These are phyloP conservation scores for Ophiocordyceps unilateralis DNA, from an alignment of 2,329 filamentous ascomycete species.

Conservation along the genomic window DNA sequence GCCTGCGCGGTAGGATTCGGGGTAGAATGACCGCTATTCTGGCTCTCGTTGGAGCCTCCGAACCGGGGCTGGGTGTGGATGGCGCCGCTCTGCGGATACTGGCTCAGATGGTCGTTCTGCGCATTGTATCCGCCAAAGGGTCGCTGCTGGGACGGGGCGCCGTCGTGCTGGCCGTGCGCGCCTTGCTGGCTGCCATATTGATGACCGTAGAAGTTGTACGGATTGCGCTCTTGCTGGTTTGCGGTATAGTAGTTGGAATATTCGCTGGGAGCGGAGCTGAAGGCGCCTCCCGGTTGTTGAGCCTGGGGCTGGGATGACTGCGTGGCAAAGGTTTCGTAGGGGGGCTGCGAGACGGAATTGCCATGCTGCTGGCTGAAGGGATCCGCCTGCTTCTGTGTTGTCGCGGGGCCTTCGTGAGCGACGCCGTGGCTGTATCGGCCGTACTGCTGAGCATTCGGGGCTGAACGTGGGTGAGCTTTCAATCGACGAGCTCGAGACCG, in stretches of 20 bases:
- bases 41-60: conserved; percentile 44
- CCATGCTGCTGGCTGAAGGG: conserved; percentile 70
- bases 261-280: conserved; percentile 60
- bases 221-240: conserved; percentile 52
- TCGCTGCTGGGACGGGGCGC: conserved; percentile 51
- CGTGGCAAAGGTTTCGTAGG: conserved; percentile 43
- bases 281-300: conserved; percentile 44
- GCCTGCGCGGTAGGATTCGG: conserved; percentile 57
- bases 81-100: conserved; percentile 55
- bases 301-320: conserved; percentile 42
- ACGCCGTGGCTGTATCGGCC: conserved; percentile 49
- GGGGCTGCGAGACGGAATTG: conserved; percentile 27
- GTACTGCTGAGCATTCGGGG: conserved; percentile 46
- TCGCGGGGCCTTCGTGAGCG: conserved; percentile 36
- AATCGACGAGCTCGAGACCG: background rate
- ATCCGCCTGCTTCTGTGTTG: conserved; percentile 70
- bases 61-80: conserved; percentile 40
- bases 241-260: conserved; percentile 77
- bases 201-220: conserved; percentile 65
- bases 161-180: conserved; percentile 56
- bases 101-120: conserved; percentile 46
- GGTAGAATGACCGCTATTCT: conserved; percentile 79
- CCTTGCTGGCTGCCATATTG: conserved; percentile 38
- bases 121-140: conserved; percentile 59
- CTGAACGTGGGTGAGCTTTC: conserved; percentile 15